Evolutionary conservation across 768 basidiomycete species (phyloP), one percentile per base, ranked within the genome.

Genomic region (Suillus alpinus): DNA sequence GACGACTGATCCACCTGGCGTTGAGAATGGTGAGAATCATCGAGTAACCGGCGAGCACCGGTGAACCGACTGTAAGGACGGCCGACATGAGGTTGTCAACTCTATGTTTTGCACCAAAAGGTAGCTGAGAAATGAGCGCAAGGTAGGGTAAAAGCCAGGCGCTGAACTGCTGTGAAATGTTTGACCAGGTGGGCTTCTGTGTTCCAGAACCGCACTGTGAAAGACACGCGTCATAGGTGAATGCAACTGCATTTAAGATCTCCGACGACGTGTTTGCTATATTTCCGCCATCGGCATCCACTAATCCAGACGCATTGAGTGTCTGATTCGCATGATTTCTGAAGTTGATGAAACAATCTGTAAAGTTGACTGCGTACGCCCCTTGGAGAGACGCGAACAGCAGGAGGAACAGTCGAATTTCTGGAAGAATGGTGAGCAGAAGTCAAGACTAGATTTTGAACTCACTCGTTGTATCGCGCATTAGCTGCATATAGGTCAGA

Each of bases 111-210:
- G 76, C 72, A 12, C 80, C 80, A 26, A 81, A 83, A 0, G 81
- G 82, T 13, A 83, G 74, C 51, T 81, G 80, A 0, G 80, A 80
- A 18, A 82, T 68, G 7, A 82, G 64, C 0, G 81, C 80, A 12
- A 83, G 73, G 73, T 78, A 82, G 5, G 81, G 81, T 5, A 83
- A 57, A 2, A 83, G 69, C 81, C 81, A 83, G 0, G 78, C 63
- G 12, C 73, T 69, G 63, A 77, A 81, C 49, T 78, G 70, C 47
- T 78, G 77, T 0, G 70, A 52, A 51, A 71, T 72, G 3, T 29
- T 43, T 3, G 16, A 23, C 68, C 68, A 68, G 8, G 18, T 26
- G 18, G 68, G 69, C 12, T 62, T 14, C 6, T 61, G 50, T 10
- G 61, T 46, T 1, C 51, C 44, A 3, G 0, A 2, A n/a, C 68